Percentiles rank a stretch among this genome's conserved stretches.
phyloP scores from a whole-genome alignment of 495 filamentous ascomycete species.

The Talaromyces nanjingensis region DNA sequence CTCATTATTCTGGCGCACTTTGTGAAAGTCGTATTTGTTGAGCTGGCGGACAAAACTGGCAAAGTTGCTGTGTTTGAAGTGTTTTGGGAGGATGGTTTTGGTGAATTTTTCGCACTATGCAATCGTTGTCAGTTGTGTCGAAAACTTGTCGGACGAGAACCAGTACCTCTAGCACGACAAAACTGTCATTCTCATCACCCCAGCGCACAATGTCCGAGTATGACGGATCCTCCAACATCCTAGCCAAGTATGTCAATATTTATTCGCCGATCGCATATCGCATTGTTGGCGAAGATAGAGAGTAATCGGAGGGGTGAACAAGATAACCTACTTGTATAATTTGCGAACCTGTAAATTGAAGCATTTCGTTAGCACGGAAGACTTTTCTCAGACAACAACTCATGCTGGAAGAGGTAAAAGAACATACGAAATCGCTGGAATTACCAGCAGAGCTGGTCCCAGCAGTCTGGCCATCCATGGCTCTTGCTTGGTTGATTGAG shows the following conservation, averaged over 20 bases:
- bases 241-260: conserved; percentile 33
- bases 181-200: conserved; percentile 91
- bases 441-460: conserved; percentile 52
- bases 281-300: conserved; percentile 8
- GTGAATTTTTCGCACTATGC: conserved; percentile 94
- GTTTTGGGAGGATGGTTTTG: conserved; percentile 92
- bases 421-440: conserved; percentile 77
- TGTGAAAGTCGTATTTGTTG: conserved; percentile 99
- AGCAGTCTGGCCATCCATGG: conserved; percentile 36
- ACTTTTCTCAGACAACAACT: neutral
- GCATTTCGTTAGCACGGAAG: conserved; percentile 14
- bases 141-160: neutral
- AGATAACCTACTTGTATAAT: conserved; percentile 78
- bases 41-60: conserved; percentile 97
- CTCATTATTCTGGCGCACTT: conserved; percentile 94
- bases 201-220: conserved; percentile 91
- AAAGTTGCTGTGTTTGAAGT: conserved; percentile 99
- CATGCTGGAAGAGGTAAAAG: neutral
- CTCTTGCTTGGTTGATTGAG: neutral
- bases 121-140: neutral
- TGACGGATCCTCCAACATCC: conserved; percentile 94
- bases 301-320: conserved; percentile 10
- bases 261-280: conserved; percentile 9
- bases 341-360: conserved; percentile 75
- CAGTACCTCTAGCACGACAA: conserved; percentile 90